Base-by-base conservation (phyloP, 495 filamentous ascomycete species). In the Lindgomyces ingoldianus region DNA sequence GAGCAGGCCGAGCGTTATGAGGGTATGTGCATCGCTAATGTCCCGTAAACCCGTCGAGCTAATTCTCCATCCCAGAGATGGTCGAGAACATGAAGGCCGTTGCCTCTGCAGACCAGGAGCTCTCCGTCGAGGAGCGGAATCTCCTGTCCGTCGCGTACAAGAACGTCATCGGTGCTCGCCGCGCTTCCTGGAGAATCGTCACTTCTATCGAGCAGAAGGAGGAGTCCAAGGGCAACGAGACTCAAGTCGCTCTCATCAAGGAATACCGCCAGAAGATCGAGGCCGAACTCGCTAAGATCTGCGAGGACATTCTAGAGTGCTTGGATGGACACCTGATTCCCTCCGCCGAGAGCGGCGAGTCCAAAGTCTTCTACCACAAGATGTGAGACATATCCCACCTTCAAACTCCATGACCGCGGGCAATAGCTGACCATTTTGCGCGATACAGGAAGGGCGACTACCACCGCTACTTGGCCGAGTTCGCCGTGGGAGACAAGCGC, bases 281-380 rank as follows among this genome's bases (percentile, higher is more conserved):
- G 86, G 82, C 84, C 74, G 94, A 98, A 82, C 89, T 98, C 41
- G 94, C 89, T 80, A 96, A 97, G 86, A 96, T 98, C 83, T 98
- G 94, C 81, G 91, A 98, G 77, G 94, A 98, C 73, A 96, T 98
- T 79, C 87, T 98, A 50, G 90, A 95, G 73, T 94, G 97, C 67
- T 86, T 98, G 60, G 94, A 98, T 81, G 79, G 93, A 80, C 91
- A 96, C 83, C 81, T 98, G 74, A 98, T 98, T 78, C 91, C 91
- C 60, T 96, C 91, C 68, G 95, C 94, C 70, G 88, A 96, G 85
- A 90, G 85, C 74, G 94, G 95, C 76, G 94, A 98, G 83, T 96
- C 93, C 67, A 98, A 98, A 87, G 94, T 98, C 67, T 98, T 98
- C 83, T 98, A 98, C 84, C 94, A 98, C 89, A 98, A 98, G 88